A percentile compares a stretch with the other conserved stretches of the same genome.
Evolutionary conservation across 1,284 basidiomycete species (phyloP).

Genomic region (Heterobasidion parviporum): DNA sequence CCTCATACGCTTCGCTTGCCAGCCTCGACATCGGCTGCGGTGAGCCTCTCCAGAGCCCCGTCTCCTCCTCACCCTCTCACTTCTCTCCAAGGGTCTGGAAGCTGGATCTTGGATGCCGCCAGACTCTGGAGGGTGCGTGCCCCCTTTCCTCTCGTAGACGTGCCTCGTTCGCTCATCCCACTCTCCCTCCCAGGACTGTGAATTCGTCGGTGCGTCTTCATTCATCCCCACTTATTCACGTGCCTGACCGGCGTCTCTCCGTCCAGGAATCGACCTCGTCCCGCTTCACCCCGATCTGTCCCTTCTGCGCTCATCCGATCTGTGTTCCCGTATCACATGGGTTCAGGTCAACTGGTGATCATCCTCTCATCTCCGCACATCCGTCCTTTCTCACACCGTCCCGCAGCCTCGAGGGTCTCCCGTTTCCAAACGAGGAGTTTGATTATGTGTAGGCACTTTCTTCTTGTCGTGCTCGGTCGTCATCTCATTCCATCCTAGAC

Average conservation of each 20-base stretch:
- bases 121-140: constrained; percentile 48
- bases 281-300: constrained; percentile 57
- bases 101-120: constrained; percentile 59
- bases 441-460: constrained; percentile 53
- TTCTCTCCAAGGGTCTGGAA: constrained; percentile 41
- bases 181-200: constrained; percentile 27
- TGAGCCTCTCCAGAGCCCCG: constrained; percentile 14
- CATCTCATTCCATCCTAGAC: constrained; percentile 26
- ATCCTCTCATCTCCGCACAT: constrained; percentile 3
- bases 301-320: constrained; percentile 42
- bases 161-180: neutral
- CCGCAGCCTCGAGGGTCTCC: constrained; percentile 53
- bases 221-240: neutral
- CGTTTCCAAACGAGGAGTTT: constrained; percentile 62
- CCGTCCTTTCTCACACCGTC: constrained; percentile 4
- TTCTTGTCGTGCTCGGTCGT: neutral
- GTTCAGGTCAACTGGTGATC: constrained; percentile 61
- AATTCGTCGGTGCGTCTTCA: constrained; percentile 46
- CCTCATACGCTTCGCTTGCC: constrained; percentile 1
- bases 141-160: constrained; percentile 3
- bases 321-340: constrained; percentile 57
- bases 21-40: constrained; percentile 66
- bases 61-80: neutral
- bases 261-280: constrained; percentile 57
- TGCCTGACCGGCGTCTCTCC: neutral